Evolutionary conservation across 2,329 filamentous ascomycete species (phyloP).

Genomic region (Bipolaris cookei): DNA sequence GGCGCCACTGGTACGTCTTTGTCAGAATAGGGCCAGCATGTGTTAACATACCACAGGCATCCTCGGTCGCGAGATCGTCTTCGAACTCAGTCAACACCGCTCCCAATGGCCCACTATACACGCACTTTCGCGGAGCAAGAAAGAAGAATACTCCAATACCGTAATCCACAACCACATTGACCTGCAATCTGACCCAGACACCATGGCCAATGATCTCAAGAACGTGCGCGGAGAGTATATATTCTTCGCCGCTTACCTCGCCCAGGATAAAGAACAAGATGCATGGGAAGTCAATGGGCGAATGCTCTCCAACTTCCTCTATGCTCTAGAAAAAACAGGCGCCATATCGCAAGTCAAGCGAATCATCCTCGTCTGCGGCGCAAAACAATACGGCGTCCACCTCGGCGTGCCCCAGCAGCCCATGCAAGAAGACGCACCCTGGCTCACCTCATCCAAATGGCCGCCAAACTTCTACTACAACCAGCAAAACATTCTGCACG

Average conservation of each 20-base stretch:
- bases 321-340: slow-evolving; percentile 53
- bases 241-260: slow-evolving; percentile 55
- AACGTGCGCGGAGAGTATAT: slow-evolving; percentile 50
- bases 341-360: slow-evolving; percentile 53
- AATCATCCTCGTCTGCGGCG: slow-evolving; percentile 58
- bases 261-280: slow-evolving; percentile 47
- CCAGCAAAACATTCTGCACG: slow-evolving; percentile 54
- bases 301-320: slow-evolving; percentile 58
- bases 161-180: slow-evolving; percentile 51
- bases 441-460: slow-evolving; percentile 46
- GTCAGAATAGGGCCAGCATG: neutral
- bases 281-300: slow-evolving; percentile 50
- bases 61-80: slow-evolving; percentile 51
- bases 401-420: slow-evolving; percentile 57
- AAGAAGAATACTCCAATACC: slow-evolving; percentile 44
- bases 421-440: slow-evolving; percentile 56
- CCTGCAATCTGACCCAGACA: slow-evolving; percentile 42
- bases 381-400: slow-evolving; percentile 63
- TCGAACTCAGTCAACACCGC: slow-evolving; percentile 45
- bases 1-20: slow-evolving; percentile 36
- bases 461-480: slow-evolving; percentile 60
- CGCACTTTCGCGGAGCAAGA: slow-evolving; percentile 51
- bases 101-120: slow-evolving; percentile 49
- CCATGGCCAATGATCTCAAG: slow-evolving; percentile 49
- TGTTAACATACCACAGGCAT: slow-evolving; percentile 41